These are phyloP conservation scores for Diaporthe longicolla DNA, from an alignment of 2,329 filamentous ascomycete species.

Conservation along the genomic window DNA sequence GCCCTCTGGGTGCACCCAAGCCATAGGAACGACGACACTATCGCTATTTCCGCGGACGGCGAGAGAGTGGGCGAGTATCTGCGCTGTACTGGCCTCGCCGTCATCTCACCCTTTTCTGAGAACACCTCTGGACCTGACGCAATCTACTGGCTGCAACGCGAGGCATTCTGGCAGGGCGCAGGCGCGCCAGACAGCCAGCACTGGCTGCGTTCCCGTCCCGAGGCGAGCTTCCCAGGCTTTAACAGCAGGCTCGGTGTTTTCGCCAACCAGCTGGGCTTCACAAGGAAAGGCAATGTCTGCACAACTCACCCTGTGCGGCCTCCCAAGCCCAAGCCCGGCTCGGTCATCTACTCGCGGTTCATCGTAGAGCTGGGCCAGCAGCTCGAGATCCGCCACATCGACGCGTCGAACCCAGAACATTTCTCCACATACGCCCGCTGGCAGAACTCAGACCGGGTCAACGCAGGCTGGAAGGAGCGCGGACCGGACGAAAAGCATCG, in stretches of 20 bases:
- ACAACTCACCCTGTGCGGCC: constrained; percentile 49
- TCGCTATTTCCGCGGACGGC: constrained; percentile 39
- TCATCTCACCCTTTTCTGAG: constrained; percentile 41
- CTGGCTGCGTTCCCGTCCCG: constrained; percentile 47
- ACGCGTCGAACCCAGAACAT: constrained; percentile 46
- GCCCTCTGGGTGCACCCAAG: constrained; percentile 43
- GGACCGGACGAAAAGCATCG: constrained; percentile 49
- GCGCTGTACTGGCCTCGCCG: constrained; percentile 40
- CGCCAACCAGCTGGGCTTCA: constrained; percentile 48
- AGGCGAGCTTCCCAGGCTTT: constrained; percentile 48
- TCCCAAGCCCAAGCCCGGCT: constrained; percentile 47
- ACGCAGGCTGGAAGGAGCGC: constrained; percentile 48
- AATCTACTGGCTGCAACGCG: constrained; percentile 43
- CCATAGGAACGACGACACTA: constrained; percentile 36
- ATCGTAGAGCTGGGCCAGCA: constrained; percentile 48
- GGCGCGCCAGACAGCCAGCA: constrained; percentile 47
- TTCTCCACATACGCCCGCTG: constrained; percentile 47
- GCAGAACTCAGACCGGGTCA: constrained; percentile 50
- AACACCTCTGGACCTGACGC: constrained; percentile 29
- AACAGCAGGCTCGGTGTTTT: constrained; percentile 46
- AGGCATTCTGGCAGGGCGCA: constrained; percentile 46
- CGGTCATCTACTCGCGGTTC: constrained; percentile 48
- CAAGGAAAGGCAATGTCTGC: constrained; percentile 48
- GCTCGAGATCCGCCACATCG: constrained; percentile 47
- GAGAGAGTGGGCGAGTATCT: constrained; percentile 39